phyloP scores from a whole-genome alignment of 495 filamentous ascomycete species.

The Margaritispora aquatica region DNA sequence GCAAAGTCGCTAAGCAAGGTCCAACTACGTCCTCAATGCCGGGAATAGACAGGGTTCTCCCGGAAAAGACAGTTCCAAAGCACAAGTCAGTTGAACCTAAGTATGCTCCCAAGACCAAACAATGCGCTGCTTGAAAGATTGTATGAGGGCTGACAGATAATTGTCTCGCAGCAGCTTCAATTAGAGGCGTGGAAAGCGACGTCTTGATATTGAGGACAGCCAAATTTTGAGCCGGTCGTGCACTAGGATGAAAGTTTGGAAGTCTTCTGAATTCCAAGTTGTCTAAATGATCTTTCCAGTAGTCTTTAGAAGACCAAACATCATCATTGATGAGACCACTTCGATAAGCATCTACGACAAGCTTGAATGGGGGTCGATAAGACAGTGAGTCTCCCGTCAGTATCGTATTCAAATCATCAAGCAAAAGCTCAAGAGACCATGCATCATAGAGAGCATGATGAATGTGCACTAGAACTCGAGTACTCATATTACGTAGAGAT shows the following conservation, averaged over 20 bases:
- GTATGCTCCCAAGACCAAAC: slow-evolving; percentile 56
- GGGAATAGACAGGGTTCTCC: slow-evolving; percentile 57
- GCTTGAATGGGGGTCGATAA: slow-evolving; percentile 44
- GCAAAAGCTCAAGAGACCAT: slow-evolving; percentile 71
- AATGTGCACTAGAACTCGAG: slow-evolving; percentile 42
- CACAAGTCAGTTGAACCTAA: slow-evolving; percentile 59
- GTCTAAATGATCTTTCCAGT: slow-evolving; percentile 49
- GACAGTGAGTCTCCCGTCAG: slow-evolving; percentile 22
- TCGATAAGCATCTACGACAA: slow-evolving; percentile 36
- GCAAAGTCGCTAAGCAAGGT: slow-evolving; percentile 64
- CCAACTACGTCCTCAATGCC: slow-evolving; percentile 66
- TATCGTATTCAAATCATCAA: slow-evolving; percentile 52
- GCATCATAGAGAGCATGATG: slow-evolving; percentile 81
- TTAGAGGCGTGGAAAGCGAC: slow-evolving; percentile 12
- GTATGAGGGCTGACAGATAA: slow-evolving; percentile 43
- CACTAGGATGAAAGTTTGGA: slow-evolving; percentile 36
- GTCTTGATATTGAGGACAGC: slow-evolving; percentile 11
- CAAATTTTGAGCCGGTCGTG: slow-evolving; percentile 7
- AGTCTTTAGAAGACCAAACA: slow-evolving; percentile 33
- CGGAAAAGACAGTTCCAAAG: slow-evolving; percentile 72
- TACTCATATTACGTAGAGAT: slow-evolving; percentile 25
- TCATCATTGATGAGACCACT: slow-evolving; percentile 16
- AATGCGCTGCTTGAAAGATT: slow-evolving; percentile 64
- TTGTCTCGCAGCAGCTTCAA: slow-evolving; percentile 24
- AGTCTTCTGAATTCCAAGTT: slow-evolving; percentile 34